A percentile compares a stretch with the other conserved stretches of the same genome.
These are phyloP conservation scores for Termitomyces sp. DNA, from an alignment of 768 basidiomycete genomes.

Conservation along the genomic window DNA sequence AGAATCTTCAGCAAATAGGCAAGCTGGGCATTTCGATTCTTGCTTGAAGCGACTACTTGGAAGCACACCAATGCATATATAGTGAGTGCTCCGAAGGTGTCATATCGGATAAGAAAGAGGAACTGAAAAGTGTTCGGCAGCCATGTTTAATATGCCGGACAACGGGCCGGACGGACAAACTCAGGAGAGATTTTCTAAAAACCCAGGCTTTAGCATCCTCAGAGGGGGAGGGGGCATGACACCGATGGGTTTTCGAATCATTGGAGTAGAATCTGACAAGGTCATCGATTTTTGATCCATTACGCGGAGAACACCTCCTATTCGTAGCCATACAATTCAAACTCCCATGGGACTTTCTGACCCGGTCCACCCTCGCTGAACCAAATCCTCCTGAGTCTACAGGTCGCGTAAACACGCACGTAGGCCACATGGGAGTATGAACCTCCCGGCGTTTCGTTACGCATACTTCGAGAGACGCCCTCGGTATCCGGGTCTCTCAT, in stretches of 20 bases:
- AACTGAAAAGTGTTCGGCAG: not conserved
- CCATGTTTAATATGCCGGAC: not conserved
- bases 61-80: too few species aligned
- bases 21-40: not conserved
- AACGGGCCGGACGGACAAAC: not conserved
- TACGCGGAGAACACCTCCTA: conserved; percentile 1
- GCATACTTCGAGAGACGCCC: conserved; percentile 11
- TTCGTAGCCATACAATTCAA: conserved; percentile 52
- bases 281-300: not conserved
- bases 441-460: conserved; percentile 40
- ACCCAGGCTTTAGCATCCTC: not conserved
- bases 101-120: not conserved
- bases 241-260: not conserved
- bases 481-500: conserved; percentile 18
- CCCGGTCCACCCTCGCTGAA: conserved; percentile 53
- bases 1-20: not conserved
- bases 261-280: not conserved
- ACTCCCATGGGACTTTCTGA: conserved; percentile 69
- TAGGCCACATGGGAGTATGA: conserved; percentile 65
- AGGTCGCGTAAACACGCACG: conserved; percentile 74
- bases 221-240: not conserved
- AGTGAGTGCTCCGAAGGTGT: not conserved
- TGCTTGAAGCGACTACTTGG: too few species aligned
- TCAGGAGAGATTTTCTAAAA: not conserved
- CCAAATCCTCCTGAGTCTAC: conserved; percentile 76